A percentile compares a stretch with the other conserved stretches of the same genome.
phyloP scores from a whole-genome alignment of 768 basidiomycete genomes.

The Mycena kentingensis region DNA sequence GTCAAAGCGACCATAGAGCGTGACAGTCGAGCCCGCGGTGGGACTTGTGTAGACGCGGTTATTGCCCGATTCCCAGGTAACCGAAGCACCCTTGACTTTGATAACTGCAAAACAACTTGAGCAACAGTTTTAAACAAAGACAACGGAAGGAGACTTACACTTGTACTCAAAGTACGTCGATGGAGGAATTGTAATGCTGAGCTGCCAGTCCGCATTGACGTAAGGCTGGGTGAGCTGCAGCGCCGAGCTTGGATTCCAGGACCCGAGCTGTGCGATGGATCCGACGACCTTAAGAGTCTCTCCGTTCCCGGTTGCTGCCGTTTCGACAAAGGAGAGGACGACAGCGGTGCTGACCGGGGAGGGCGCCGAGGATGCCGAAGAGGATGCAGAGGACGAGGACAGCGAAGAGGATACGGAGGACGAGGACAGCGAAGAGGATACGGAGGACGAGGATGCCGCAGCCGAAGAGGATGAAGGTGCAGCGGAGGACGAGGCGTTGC shows the following conservation, averaged over 20 bases:
- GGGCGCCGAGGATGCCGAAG: not conserved
- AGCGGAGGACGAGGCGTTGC: too few species aligned
- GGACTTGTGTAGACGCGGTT: slow-evolving; percentile 10
- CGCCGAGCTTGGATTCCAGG: slow-evolving; percentile 4
- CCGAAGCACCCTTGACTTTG: slow-evolving; percentile 2
- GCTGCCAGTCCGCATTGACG: not conserved
- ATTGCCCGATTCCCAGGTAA: slow-evolving; percentile 10
- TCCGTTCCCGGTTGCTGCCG: slow-evolving; percentile 1
- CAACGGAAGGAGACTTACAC: not conserved
- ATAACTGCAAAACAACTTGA: slow-evolving; percentile 7
- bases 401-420: not conserved
- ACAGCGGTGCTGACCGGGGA: slow-evolving; percentile 1
- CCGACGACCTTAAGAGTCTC: slow-evolving; percentile 10
- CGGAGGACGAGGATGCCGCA: not conserved
- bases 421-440: not conserved
- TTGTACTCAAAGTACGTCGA: slow-evolving; percentile 9
- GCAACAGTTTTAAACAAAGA: not conserved
- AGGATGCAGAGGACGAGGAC: not conserved
- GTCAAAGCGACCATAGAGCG: slow-evolving; percentile 8
- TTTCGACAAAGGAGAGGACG: slow-evolving; percentile 6
- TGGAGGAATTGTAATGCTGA: slow-evolving; percentile 1
- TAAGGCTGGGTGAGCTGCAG: slow-evolving; percentile 2
- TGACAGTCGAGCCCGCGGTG: not conserved
- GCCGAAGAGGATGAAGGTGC: not conserved
- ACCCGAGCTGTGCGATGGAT: slow-evolving; percentile 10